Percentiles rank a stretch among this genome's conserved stretches.
Conservation (phyloP, 2,329 filamentous ascomycete species). For the Ophidiomyces ophidiicola region DNA sequence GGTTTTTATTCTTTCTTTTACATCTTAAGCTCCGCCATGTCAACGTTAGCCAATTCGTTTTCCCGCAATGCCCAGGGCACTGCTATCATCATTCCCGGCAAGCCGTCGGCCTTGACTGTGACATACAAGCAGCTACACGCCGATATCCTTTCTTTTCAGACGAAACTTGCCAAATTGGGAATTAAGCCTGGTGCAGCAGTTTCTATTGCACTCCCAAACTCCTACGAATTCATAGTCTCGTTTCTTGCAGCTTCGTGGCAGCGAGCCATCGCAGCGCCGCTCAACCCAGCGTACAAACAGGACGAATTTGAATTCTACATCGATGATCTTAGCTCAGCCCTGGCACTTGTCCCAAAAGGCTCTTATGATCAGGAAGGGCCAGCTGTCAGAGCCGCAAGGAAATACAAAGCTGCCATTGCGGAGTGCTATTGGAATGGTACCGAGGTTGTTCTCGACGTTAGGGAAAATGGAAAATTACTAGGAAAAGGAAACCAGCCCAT, state of each 20-base stretch:
- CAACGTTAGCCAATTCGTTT: slow-evolving; percentile 48
- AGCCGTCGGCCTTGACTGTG: slow-evolving; percentile 49
- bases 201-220: slow-evolving; percentile 73
- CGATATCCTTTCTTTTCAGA: slow-evolving; percentile 60
- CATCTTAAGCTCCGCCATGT: slow-evolving; percentile 29
- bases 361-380: slow-evolving; percentile 54
- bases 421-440: slow-evolving; percentile 68
- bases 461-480: slow-evolving; percentile 57
- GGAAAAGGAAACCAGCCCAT: slow-evolving; percentile 39
- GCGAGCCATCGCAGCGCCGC: slow-evolving; percentile 68
- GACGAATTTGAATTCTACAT: slow-evolving; percentile 89
- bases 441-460: slow-evolving; percentile 65
- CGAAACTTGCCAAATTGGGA: slow-evolving; percentile 63
- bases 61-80: slow-evolving; percentile 39
- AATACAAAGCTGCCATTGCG: slow-evolving; percentile 71
- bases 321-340: slow-evolving; percentile 66
- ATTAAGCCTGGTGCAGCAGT: slow-evolving; percentile 58
- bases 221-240: slow-evolving; percentile 75
- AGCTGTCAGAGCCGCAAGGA: slow-evolving; percentile 63
- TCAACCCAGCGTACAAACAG: slow-evolving; percentile 82
- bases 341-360: slow-evolving; percentile 64
- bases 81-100: slow-evolving; percentile 63
- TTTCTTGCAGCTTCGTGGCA: slow-evolving; percentile 82
- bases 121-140: slow-evolving; percentile 55
- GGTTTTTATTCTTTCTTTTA: neutral